Evolutionary conservation across 108 stramenopile genomes (phyloP).

Genomic region (Cyclotella atomus): DNA sequence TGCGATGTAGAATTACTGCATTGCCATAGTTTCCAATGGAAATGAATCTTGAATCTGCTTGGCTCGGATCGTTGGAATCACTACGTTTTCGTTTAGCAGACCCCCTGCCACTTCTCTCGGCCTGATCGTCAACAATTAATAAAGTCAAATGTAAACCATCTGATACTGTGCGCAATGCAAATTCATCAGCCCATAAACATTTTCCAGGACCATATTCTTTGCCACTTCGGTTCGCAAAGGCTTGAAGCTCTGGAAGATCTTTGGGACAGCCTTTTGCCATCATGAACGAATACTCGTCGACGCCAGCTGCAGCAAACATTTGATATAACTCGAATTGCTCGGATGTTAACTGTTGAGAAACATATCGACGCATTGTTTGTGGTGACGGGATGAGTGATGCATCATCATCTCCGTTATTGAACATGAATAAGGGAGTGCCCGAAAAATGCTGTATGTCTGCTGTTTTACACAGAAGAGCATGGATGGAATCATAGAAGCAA

Average conservation of each 20-base stretch:
- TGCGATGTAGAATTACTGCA: slow-evolving; percentile 42
- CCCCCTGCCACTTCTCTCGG: slow-evolving; percentile 19
- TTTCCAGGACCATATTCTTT: slow-evolving; percentile 29
- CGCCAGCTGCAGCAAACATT: slow-evolving; percentile 36
- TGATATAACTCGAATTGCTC: slow-evolving; percentile 37
- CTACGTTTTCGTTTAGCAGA: slow-evolving; percentile 11
- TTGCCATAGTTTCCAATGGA: slow-evolving; percentile 25
- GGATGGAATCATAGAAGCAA: slow-evolving; percentile 49
- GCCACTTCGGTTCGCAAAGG: slow-evolving; percentile 32
- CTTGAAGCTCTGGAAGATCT: slow-evolving; percentile 24
- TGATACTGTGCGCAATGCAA: slow-evolving; percentile 41
- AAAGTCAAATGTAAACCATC: slow-evolving; percentile 40
- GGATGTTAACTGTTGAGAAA: slow-evolving; percentile 26
- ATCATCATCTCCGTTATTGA: not conserved
- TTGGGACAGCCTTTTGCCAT: slow-evolving; percentile 9
- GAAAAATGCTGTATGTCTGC: not conserved
- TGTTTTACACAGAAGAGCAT: slow-evolving; percentile 10
- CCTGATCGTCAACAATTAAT: slow-evolving; percentile 50
- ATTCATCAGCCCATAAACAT: slow-evolving; percentile 49
- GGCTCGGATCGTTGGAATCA: not conserved
- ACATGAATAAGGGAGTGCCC: not conserved
- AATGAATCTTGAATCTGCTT: slow-evolving; percentile 38
- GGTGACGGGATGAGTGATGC: slow-evolving; percentile 19
- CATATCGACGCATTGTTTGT: slow-evolving; percentile 36
- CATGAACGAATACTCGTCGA: slow-evolving; percentile 41